Base-by-base conservation (phyloP, 139 green algal species). In the Ettlia oleoabundans region DNA sequence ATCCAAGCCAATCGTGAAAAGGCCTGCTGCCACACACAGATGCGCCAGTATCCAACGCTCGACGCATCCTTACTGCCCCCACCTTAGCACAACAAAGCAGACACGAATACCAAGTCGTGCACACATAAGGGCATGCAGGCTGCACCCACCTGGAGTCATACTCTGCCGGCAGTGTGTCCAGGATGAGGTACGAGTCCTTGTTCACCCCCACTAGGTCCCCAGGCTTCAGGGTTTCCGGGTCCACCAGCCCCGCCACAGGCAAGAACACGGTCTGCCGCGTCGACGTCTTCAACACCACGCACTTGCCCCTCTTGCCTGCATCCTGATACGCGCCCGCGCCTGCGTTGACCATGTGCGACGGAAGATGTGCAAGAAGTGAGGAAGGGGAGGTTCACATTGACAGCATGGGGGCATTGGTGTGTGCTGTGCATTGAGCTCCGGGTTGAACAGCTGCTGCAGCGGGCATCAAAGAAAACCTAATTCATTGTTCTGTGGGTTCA, bases 231-330 rank as follows among this genome's bases (percentile, higher is more conserved):
- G 82, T 84, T 18, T 92, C 88, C 1, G 97, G 82, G 77, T 99
- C 96, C n/a, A 99, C 97, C 32, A 99, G 87, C 0, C 97, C 97
- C 28, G 98, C 92, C 37, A 99, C 96, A 32, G 97, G 97, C 84
- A 99, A 83, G 86, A 99, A 99, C 63, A 99, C 97, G 1, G 97
- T 99, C 76, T 98, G 95, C 26, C 97, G 91, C 1, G 97, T 99
- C 47, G 91, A 96, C 3, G 97, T 99, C 84, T 99, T 99, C 30
- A 99, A 89, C 70, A 99, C 97, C 18, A 98, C 95, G 73, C 94
- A 98, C 89, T 99, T 99, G 68, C 97, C 92, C 63, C 93, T 89
- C 63, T 97, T 89, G 80, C 97, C 90, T 3, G 93, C 88, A 76
- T 99, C 97, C 22, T 98, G 86, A 86, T 99, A 97, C 37, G 94